Percentiles rank a stretch among this genome's conserved stretches.
phyloP scores from a whole-genome alignment of 2,329 filamentous ascomycete species.

The Trichophyton rubrum region DNA sequence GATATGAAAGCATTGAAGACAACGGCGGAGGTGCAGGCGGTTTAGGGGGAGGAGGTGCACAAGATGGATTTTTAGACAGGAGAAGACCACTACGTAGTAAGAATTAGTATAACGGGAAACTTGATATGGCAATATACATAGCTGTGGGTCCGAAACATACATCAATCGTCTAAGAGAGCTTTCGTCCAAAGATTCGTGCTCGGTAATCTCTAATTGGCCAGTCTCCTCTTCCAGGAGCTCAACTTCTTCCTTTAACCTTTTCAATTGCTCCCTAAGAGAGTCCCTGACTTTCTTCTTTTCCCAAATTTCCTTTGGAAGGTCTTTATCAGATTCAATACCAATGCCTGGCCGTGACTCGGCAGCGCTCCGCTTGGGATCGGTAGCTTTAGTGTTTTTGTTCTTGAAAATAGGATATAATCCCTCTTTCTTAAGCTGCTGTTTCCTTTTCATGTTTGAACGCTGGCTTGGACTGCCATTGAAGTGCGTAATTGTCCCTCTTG shows the following conservation, averaged over 20 bases:
- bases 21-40: slow-evolving; percentile 18
- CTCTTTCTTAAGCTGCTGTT: not conserved
- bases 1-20: slow-evolving; percentile 28
- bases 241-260: slow-evolving; percentile 48
- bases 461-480: not conserved
- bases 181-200: slow-evolving; percentile 23
- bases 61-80: slow-evolving; percentile 19
- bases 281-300: slow-evolving; percentile 43
- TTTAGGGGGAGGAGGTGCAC: slow-evolving; percentile 15
- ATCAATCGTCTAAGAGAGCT: slow-evolving; percentile 24
- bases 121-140: not conserved
- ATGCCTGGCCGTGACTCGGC: not conserved
- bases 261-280: slow-evolving; percentile 44
- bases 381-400: not conserved
- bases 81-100: slow-evolving; percentile 22
- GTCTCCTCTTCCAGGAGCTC: slow-evolving; percentile 44
- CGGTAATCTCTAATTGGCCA: slow-evolving; percentile 30
- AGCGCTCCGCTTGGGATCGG: not conserved
- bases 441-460: not conserved
- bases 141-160: slow-evolving; percentile 17
- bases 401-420: not conserved
- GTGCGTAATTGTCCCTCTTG: not conserved
- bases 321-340: not conserved
- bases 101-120: slow-evolving; percentile 14
- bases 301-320: slow-evolving; percentile 17